Conservation (phyloP, 257 asterid genomes). For the Hygrophila difformis region DNA sequence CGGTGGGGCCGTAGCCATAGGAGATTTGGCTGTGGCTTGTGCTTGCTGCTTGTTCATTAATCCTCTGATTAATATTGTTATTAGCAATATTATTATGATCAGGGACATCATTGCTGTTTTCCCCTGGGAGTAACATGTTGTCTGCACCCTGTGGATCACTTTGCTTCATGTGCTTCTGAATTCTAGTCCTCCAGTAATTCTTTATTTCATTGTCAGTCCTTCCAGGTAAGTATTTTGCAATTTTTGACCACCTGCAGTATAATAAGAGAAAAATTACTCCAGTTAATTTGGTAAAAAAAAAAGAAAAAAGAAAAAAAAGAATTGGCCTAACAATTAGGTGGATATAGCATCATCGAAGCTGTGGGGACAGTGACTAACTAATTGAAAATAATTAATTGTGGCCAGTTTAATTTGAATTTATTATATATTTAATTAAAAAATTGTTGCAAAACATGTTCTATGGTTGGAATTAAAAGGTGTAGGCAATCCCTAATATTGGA, state of each 20-base stretch:
- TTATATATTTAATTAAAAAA: too few relatives aligned
- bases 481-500: conserved; percentile 13
- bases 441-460: conserved; percentile 53
- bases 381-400: too few relatives aligned
- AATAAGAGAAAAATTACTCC: too few relatives aligned
- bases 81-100: conserved; percentile 13
- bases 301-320: too few relatives aligned
- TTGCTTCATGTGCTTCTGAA: conserved; percentile 75
- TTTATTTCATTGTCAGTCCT: conserved; percentile 92
- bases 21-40: conserved; percentile 62
- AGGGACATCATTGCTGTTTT: conserved; percentile 8
- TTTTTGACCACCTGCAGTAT: conserved; percentile 77
- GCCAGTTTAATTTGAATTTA: too few relatives aligned
- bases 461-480: conserved; percentile 29
- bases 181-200: conserved; percentile 89
- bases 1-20: conserved; percentile 28
- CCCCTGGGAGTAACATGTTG: too few relatives aligned
- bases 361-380: too few relatives aligned
- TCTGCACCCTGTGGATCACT: conserved; percentile 16
- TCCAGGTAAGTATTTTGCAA: conserved; percentile 85
- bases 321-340: not conserved
- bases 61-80: conserved; percentile 24
- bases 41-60: conserved; percentile 32
- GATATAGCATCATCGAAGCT: too few relatives aligned
- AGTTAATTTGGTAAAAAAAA: too few relatives aligned